Evolutionary conservation across 805 yeast species (phyloP), one percentile per base, ranked within the genome.

Genomic region (Schwanniomyces pseudopolymorphus): DNA sequence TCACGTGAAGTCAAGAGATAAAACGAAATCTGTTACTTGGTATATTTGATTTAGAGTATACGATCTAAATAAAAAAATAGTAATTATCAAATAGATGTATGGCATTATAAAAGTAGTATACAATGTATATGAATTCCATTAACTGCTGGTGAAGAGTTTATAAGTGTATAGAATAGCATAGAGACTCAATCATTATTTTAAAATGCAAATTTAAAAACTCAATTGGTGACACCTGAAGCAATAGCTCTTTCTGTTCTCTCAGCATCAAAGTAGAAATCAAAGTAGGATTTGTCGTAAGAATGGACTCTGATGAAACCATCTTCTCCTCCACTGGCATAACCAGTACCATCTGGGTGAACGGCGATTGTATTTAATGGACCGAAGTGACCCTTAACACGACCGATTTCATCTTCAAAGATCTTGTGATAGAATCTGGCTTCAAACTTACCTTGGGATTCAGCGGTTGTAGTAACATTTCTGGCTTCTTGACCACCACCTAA

Each of bases 401-500:
- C 99, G 55, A 94, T 84, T 69, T 92, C 98, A 64, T 92, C 98
- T 68, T 85, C 86, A 68, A 91, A 94, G 42, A 94, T 81, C 74
- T 92, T 94, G 73, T 94, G 98, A 72, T 84, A 89, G 67, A 94
- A 88, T 73, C 96, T 83, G 31, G 97, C 94, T 75, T 94, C 98
- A 68, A 94, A 94, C 64, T 89, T 89, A 75, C 99, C 99, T 69
- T 92, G 96, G 41, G 85, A 78, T 46, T 90, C 83, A 37, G 94
- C 81, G 22, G 98, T 90, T n/a, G 98, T 94, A 37, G 99, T 94
- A 63, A 94, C 99, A 67, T 91, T 96, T 70, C 90, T 84, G 35
- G 99, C 98, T 60, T 90, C 98, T 77, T 94, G 98, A 83, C 99
- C 99, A 74, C 99, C 99, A 44, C 98, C 99, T 51, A 94, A 77